These are phyloP conservation scores for sorghum (Sorghum bicolor) DNA, from an alignment of 176 grass and related monocot genomes.

Conservation along the genomic window DNA sequence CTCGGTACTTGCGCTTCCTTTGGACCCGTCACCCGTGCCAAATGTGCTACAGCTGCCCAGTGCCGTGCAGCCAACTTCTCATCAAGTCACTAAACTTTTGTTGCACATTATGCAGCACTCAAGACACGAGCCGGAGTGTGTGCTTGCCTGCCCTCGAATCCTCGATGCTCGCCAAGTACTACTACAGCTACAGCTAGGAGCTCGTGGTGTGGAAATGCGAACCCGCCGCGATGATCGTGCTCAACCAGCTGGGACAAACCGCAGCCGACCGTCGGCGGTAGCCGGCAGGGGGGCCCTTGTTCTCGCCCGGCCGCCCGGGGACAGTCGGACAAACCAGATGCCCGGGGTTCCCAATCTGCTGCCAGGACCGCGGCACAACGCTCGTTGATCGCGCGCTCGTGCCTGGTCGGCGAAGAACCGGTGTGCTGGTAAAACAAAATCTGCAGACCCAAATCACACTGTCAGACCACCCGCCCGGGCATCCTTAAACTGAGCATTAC, in stretches of 20 bases:
- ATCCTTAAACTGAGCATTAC: not conserved
- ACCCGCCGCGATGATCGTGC: not conserved
- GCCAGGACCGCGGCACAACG: not conserved
- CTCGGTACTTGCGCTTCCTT: constrained; percentile 29
- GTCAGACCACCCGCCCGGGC: not conserved
- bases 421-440: not conserved
- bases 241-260: not conserved
- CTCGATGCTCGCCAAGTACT: no score
- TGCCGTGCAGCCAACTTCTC: not conserved
- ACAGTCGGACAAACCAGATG: constrained; percentile 1
- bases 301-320: constrained; percentile 1
- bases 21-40: not conserved
- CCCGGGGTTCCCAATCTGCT: not conserved
- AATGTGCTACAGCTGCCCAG: not conserved
- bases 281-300: constrained; percentile 1
- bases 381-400: constrained; percentile 4
- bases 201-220: not conserved
- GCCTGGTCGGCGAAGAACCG: constrained; percentile 18
- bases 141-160: no score
- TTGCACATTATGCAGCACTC: no score
- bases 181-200: no score
- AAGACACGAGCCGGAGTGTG: not conserved
- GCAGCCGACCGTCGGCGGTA: not conserved
- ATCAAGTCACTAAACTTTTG: no score
- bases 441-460: not conserved